phyloP scores from a whole-genome alignment of 495 filamentous ascomycete genomes.

The Xylaria bambusicola region DNA sequence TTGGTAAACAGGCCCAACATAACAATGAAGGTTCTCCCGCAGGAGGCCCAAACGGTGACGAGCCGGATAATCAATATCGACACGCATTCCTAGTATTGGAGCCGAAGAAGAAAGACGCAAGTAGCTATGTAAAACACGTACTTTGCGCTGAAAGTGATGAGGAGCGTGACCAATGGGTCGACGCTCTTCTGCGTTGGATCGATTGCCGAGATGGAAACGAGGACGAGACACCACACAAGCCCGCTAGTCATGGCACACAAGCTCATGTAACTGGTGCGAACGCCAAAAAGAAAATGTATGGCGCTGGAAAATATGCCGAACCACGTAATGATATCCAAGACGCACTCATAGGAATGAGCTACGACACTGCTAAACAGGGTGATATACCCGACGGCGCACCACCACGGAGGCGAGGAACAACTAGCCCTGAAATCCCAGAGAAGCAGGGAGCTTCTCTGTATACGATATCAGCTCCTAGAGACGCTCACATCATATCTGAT shows the following conservation, averaged over 20 bases:
- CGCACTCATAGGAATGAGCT: conserved; percentile 75
- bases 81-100: conserved; percentile 95
- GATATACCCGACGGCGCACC: conserved; percentile 46
- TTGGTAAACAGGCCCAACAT: conserved; percentile 82
- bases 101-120: conserved; percentile 94
- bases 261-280: conserved; percentile 39
- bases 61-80: conserved; percentile 87
- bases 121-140: conserved; percentile 87
- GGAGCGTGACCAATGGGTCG: conserved; percentile 93
- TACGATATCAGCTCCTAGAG: conserved; percentile 83
- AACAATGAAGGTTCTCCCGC: conserved; percentile 62
- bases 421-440: conserved; percentile 38
- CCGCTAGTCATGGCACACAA: conserved; percentile 30
- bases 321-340: conserved; percentile 44
- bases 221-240: conserved; percentile 41
- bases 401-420: conserved; percentile 23
- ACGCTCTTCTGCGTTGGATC: conserved; percentile 86
- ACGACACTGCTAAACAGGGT: conserved; percentile 78
- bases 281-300: conserved; percentile 55
- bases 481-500: conserved; percentile 83
- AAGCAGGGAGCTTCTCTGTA: conserved; percentile 46
- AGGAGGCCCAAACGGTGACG: conserved; percentile 62
- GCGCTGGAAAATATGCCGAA: conserved; percentile 35
- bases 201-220: conserved; percentile 67
- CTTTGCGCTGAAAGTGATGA: conserved; percentile 92